Evolutionary conservation across 305 asterid species (phyloP).

Genomic region (Vinca major): DNA sequence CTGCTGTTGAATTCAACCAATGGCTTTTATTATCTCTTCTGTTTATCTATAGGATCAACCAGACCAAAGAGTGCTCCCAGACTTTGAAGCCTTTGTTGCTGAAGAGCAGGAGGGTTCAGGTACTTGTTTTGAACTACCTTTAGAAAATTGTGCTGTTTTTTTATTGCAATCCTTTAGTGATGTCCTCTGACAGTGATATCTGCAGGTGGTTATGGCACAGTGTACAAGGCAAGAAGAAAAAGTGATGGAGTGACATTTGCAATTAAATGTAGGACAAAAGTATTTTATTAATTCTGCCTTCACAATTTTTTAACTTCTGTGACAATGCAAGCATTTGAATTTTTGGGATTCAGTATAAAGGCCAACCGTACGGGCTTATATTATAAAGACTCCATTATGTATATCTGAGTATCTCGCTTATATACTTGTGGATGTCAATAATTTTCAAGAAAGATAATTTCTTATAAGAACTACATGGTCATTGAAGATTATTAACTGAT

Average conservation of each 20-base stretch:
- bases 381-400: not conserved
- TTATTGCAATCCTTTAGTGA: constrained; percentile 12
- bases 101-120: constrained; percentile 98
- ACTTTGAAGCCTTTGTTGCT: constrained; percentile 51
- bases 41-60: constrained; percentile 39
- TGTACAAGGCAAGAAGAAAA: constrained; percentile 79
- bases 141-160: constrained; percentile 5
- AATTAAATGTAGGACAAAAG: constrained; percentile 54
- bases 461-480: not conserved
- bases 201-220: constrained; percentile 98
- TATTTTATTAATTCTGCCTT: constrained; percentile 7
- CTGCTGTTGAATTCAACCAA: not conserved
- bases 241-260: constrained; percentile 70
- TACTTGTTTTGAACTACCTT: constrained; percentile 21
- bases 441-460: not conserved
- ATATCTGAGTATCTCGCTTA: not conserved
- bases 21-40: not conserved
- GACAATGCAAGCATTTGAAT: not conserved
- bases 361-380: not conserved
- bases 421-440: not conserved
- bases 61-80: constrained; percentile 45
- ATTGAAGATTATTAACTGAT: not conserved
- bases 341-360: not conserved
- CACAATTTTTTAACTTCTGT: constrained; percentile 10
- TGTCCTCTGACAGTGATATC: constrained; percentile 18